Percentiles rank a stretch among this genome's conserved stretches.
Conservation (phyloP, 1,284 basidiomycete species). For the Inonotus hispidus region DNA sequence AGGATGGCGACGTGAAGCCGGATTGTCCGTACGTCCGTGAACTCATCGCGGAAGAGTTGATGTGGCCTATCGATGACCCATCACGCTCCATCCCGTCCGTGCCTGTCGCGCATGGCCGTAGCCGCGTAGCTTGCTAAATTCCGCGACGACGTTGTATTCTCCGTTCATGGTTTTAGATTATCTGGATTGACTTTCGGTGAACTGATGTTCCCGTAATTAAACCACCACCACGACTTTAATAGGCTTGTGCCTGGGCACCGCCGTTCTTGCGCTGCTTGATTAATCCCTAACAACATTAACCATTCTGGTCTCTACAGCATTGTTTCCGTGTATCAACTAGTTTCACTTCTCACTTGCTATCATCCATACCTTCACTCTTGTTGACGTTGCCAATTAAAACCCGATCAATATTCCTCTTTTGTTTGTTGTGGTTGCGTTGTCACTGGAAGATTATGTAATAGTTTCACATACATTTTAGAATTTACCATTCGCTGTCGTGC, state of each 20-base stretch:
- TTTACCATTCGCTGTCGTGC: too few species aligned
- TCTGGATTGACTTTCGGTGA: not conserved
- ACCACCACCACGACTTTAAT: not conserved
- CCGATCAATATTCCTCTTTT: too few species aligned
- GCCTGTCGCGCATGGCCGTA: conserved; percentile 7
- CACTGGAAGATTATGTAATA: not conserved
- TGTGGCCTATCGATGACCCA: conserved; percentile 19
- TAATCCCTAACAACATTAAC: not conserved
- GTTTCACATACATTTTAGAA: too few species aligned
- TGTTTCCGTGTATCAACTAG: conserved; percentile 13
- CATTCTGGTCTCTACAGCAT: not conserved
- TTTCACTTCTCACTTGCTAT: not conserved
- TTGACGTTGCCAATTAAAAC: not conserved
- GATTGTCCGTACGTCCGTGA: conserved; percentile 19
- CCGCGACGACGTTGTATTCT: not conserved
- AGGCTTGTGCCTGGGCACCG: not conserved
- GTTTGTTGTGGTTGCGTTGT: too few species aligned
- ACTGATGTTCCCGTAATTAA: not conserved
- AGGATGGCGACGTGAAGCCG: conserved; percentile 18
- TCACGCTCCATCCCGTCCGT: conserved; percentile 16
- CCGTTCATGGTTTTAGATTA: not conserved
- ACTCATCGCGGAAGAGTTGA: conserved; percentile 19
- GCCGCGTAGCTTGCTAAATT: conserved; percentile 13
- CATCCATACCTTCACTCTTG: not conserved
- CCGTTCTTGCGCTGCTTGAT: not conserved